Base-by-base conservation (phyloP, 495 filamentous ascomycete species). In the Elasticomyces elasticus region DNA sequence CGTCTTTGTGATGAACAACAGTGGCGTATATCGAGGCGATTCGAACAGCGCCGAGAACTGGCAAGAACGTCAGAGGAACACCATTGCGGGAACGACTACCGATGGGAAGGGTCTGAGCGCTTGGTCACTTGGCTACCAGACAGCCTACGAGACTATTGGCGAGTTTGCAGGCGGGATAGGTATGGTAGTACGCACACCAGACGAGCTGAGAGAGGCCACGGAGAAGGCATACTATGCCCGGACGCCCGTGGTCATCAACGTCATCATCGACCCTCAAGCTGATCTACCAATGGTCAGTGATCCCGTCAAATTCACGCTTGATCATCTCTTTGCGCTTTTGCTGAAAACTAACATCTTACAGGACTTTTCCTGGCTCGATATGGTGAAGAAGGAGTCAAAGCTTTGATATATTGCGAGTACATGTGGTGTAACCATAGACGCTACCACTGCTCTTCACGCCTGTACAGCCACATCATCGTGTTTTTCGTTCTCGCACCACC, bases 1-100 rank as follows among this genome's bases (percentile, higher is more conserved):
- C 48, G 74, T 84, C 37, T 74, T 80, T 52, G 80, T 84, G 0
- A 71, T 84, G 38, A 84, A 84, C 60, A 84, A 84, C 60, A 75
- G 77, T 0, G 81, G 81, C 6, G 73, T 84, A 15, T 84, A 84
- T 64, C 75, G 78, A 41, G 81, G 81, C 0, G 78, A 79, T 43
- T 65, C 63, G 7, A 67, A 69, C 31, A 64, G 67, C 10, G 62
- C 62, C 5, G 65, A 65, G 7, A 66, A 64, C 17, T 79, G 75
- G 76, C 51, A 59, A 33, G 50, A 62, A 19, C 60, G 72, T 26
- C 75, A 72, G 56, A 56, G 63, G 19, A 66, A 70, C 33, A 74
- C 67, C 50, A 68, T 67, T 26, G 64, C 49, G 19, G 63, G 66
- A 42, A 68, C 65, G 49, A 70, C 64, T 50, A 54, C 59, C 5